Evolutionary conservation across 805 yeast genomes (phyloP).

Genomic region (Scheffersomyces spartinae): DNA sequence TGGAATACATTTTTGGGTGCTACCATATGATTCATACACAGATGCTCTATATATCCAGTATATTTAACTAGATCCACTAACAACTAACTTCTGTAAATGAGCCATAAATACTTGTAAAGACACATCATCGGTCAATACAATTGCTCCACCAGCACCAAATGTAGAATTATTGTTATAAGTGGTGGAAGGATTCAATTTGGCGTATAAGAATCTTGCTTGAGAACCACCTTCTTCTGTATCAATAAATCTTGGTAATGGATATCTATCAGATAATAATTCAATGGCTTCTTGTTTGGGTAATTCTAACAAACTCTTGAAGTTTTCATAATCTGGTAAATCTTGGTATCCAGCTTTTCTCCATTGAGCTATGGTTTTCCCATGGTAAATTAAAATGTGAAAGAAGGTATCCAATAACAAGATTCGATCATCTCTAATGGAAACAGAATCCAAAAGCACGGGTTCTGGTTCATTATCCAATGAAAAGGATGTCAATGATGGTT

Average conservation of each 20-base stretch:
- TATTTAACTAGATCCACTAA: constrained; percentile 29
- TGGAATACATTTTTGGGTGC: too few species aligned
- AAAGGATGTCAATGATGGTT: constrained; percentile 88
- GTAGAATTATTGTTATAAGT: constrained; percentile 50
- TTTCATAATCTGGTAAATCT: constrained; percentile 79
- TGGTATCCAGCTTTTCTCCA: constrained; percentile 97
- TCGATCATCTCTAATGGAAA: constrained; percentile 80
- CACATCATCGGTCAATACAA: constrained; percentile 94
- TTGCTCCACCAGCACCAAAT: constrained; percentile 40
- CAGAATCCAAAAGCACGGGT: constrained; percentile 88
- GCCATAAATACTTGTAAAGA: constrained; percentile 90
- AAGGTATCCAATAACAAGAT: constrained; percentile 88
- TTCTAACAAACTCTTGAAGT: constrained; percentile 75
- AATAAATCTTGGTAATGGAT: constrained; percentile 95
- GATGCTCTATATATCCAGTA: too few species aligned
- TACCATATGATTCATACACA: too few species aligned
- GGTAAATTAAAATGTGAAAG: constrained; percentile 91
- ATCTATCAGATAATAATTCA: constrained; percentile 79
- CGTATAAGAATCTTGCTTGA: constrained; percentile 91
- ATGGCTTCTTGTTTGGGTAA: constrained; percentile 92
- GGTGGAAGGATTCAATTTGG: constrained; percentile 90
- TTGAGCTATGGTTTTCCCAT: constrained; percentile 87
- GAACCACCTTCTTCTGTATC: constrained; percentile 98
- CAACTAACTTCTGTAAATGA: constrained; percentile 87
- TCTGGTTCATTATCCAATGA: constrained; percentile 70